Base-by-base conservation (phyloP, 2,329 filamentous ascomycete species). In the Aspergillus bombycis region DNA sequence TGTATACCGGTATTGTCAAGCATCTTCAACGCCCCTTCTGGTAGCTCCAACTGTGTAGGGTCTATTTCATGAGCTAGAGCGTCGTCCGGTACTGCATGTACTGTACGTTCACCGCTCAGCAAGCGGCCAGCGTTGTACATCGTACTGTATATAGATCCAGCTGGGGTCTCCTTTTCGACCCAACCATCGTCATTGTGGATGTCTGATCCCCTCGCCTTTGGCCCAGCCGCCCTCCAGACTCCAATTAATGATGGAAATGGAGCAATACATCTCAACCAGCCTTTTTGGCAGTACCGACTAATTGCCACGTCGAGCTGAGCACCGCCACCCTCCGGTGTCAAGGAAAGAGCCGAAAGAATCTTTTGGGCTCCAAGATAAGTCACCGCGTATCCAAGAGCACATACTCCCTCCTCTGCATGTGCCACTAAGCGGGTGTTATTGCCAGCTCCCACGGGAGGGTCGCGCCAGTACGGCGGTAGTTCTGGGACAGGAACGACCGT, bases 401-500 rank as follows among this genome's bases (percentile, higher is more conserved):
- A 61, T 12, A 61, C 58, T 32, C 28, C 21, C 10, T 55, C 4
- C 2, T n/a, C 6, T 1, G 45, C 9, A 4, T n/a, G 16, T 34
- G 52, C 55, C 30, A 61, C 34, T 16, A 61, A 19, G 10, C 58
- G 58, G 50, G 41, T 56, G 4, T 38, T n/a, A 43, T 61, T 61
- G 36, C 46, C 19, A 30, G 34, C 26, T n/a, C 55, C 34, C 9
- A 41, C 41, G 2, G 58, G 58, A 36, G 16, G 16, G 1, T 52
- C 58, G n/a, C 32, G 50, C 48, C 50, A 61, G 46, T 61, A 61
- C 7, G 16, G 58, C 1, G 58, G 58, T 6, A 55, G 38, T 21
- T 23, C n/a, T 5, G 53, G 38, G 16, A 11, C 14, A 23, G 58
- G 58, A 28, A 56, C 32, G 1, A 41, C 43, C 6, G 58, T 61